Evolutionary conservation across 495 filamentous ascomycete species (phyloP).

Genomic region (Immersiella caudata): DNA sequence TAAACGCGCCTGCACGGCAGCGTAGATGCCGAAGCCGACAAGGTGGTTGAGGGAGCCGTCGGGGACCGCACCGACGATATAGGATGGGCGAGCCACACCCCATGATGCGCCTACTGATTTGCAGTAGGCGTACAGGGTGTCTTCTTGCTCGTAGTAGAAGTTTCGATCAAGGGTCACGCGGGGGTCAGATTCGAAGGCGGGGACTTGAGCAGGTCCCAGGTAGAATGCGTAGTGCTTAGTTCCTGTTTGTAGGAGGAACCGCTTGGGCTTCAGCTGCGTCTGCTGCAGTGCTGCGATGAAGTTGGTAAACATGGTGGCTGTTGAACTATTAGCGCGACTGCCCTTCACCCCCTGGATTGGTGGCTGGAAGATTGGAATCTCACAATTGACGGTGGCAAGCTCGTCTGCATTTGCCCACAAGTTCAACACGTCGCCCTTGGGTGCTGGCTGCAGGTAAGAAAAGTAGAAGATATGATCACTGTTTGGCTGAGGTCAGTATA

Average conservation of each 20-base stretch:
- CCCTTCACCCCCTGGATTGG: too few relatives aligned
- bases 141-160: conserved; percentile 60
- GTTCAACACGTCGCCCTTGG: conserved; percentile 37
- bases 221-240: conserved; percentile 57
- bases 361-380: too few relatives aligned
- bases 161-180: conserved; percentile 47
- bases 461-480: conserved; percentile 60
- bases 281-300: conserved; percentile 49
- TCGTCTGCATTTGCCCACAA: conserved; percentile 53
- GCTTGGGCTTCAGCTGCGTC: conserved; percentile 46
- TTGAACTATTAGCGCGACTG: not conserved
- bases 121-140: conserved; percentile 45
- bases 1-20: conserved; percentile 46
- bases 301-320: conserved; percentile 47
- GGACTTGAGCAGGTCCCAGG: conserved; percentile 48
- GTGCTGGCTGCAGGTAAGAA: conserved; percentile 54
- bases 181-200: conserved; percentile 50
- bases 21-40: conserved; percentile 54
- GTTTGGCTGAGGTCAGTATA: conserved; percentile 22
- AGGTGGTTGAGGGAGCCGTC: conserved; percentile 55
- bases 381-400: conserved; percentile 47
- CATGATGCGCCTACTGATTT: conserved; percentile 33
- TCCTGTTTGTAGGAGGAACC: conserved; percentile 56
- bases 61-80: conserved; percentile 54
- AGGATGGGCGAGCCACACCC: conserved; percentile 48